Evolutionary conservation across 2,329 filamentous ascomycete species (phyloP), one percentile per base, ranked within the genome.

Genomic region (Gyromitra esculenta): DNA sequence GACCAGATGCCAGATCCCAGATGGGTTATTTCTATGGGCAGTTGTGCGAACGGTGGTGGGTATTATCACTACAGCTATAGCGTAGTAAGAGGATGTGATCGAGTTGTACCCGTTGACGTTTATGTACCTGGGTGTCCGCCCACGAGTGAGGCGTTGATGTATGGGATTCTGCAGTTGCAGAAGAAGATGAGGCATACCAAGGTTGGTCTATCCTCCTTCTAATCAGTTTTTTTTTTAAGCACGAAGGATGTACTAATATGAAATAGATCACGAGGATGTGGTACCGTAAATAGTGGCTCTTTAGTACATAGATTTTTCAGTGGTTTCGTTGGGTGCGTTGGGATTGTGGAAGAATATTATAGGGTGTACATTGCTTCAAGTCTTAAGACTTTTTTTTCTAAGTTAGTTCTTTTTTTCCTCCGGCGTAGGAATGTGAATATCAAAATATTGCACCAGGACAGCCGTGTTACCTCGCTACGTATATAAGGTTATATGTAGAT

Each of bases 1-100:
- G 94, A 97, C 84, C 94, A 97, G 87, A 97, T 97, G 93, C 93
- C 93, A 39, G 93, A 97, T 41, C 93, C 93, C 18, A 88, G 91
- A 82, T 97, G 93, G 93, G 84, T 86, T 25, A 88, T 91, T 81
- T 92, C 90, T 81, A 95, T 95, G 92, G 92, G 92, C 11, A 92
- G 90, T 82, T 95, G 92, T 83, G 92, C 92, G 77, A 94, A 94
- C 84, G 92, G 92, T 66, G 92, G 92, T 77, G 92, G 92, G 69
- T 95, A 95, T 85, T 94, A 95, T 84, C 92, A 95, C 85, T 94
- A 95, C 85, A 92, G 90, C 84, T 95, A 95, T 85, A 89, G 87
- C 80, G 92, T 94, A 54, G 89, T 91, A 57, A 87, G 92, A 72
- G 91, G 91, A 5, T 92, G 91, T 81, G 92, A 94, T 84, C 85